Conservation (phyloP, 2,329 filamentous ascomycete species). For the Xylariaceae sp. region DNA sequence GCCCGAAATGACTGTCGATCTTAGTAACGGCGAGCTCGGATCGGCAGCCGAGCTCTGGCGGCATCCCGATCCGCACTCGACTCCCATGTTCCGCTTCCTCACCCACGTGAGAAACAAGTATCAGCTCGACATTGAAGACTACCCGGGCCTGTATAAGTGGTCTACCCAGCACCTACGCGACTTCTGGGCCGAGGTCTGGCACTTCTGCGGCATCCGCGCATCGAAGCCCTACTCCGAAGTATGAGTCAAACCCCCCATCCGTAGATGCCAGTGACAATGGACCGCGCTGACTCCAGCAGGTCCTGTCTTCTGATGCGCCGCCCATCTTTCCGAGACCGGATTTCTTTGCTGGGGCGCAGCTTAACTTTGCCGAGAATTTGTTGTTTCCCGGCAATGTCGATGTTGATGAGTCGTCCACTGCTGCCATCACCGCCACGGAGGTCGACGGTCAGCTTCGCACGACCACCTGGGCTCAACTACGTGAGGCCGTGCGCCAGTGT, state of each 20-base stretch:
- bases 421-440: slow-evolving; percentile 80
- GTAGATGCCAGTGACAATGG: background rate
- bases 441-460: slow-evolving; percentile 50
- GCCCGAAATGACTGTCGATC: slow-evolving; percentile 23
- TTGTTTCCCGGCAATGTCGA: slow-evolving; percentile 63
- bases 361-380: slow-evolving; percentile 96
- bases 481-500: slow-evolving; percentile 70
- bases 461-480: slow-evolving; percentile 71
- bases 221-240: slow-evolving; percentile 59
- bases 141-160: slow-evolving; percentile 77
- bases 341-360: slow-evolving; percentile 72
- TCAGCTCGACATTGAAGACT: slow-evolving; percentile 55
- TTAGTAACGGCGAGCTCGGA: slow-evolving; percentile 13
- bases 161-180: slow-evolving; percentile 67
- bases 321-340: slow-evolving; percentile 80
- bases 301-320: slow-evolving; percentile 58
- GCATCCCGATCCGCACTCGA: slow-evolving; percentile 60
- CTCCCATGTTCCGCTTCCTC: slow-evolving; percentile 68
- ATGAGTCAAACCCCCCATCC: slow-evolving; percentile 3
- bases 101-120: slow-evolving; percentile 64
- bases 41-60: slow-evolving; percentile 60
- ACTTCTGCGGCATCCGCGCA: slow-evolving; percentile 70
- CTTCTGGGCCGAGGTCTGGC: slow-evolving; percentile 86
- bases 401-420: slow-evolving; percentile 55
- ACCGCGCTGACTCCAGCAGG: slow-evolving; percentile 41